phyloP scores from a whole-genome alignment of 1,139 yeast species.

The Suhomyces maxii region DNA sequence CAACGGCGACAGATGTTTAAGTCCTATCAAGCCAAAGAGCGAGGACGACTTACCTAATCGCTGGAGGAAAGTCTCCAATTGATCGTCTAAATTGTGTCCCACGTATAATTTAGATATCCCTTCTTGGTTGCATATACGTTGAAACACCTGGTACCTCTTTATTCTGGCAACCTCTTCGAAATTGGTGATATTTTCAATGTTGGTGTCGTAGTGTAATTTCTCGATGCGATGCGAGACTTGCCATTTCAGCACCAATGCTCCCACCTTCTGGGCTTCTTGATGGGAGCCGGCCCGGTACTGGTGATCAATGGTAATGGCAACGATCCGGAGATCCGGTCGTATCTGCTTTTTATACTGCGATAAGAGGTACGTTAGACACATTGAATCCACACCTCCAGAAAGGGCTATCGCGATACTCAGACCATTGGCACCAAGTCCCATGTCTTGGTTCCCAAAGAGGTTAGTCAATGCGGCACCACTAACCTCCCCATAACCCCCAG shows the following conservation, averaged over 20 bases:
- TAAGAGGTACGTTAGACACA: conserved; percentile 58
- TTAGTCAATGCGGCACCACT: not conserved
- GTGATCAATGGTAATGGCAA: conserved; percentile 63
- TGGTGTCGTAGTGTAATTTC: conserved; percentile 31
- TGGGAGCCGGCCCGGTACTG: conserved; percentile 47
- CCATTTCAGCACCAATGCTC: conserved; percentile 33
- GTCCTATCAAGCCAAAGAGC: conserved; percentile 56
- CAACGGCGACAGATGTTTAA: conserved; percentile 24
- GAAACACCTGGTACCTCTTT: conserved; percentile 49
- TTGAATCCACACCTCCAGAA: conserved; percentile 83
- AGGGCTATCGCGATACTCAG: conserved; percentile 45
- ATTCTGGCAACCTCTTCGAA: conserved; percentile 61
- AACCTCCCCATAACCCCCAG: no score
- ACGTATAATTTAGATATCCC: conserved; percentile 41
- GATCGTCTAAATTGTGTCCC: conserved; percentile 75
- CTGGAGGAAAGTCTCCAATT: conserved; percentile 65
- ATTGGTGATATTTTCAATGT: conserved; percentile 29
- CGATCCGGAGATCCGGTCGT: conserved; percentile 30
- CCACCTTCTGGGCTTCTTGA: conserved; percentile 49
- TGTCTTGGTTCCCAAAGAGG: not conserved
- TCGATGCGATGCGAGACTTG: conserved; percentile 41
- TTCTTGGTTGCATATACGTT: conserved; percentile 30
- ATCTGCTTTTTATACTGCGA: conserved; percentile 27
- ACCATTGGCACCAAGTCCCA: not conserved
- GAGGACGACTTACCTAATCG: conserved; percentile 57